Evolutionary conservation across 768 basidiomycete species (phyloP).

Genomic region (Boletellus ananas): DNA sequence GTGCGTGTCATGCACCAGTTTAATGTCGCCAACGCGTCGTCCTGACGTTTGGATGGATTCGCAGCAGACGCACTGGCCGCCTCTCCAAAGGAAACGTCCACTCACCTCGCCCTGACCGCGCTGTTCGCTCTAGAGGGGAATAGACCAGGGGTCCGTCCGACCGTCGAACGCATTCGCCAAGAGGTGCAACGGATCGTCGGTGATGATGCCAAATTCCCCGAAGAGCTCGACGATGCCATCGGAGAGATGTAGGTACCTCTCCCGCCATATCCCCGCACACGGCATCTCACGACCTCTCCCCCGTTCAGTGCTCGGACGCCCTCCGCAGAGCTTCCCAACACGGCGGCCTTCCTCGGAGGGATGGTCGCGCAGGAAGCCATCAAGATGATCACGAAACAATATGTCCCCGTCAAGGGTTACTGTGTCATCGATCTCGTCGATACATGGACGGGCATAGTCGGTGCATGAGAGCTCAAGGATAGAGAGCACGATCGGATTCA

Average conservation of each 20-base stretch:
- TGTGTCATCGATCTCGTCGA: slow-evolving; percentile 83
- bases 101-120: slow-evolving; percentile 73
- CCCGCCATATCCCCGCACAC: neutral
- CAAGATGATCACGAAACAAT: slow-evolving; percentile 96
- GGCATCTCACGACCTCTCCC: neutral
- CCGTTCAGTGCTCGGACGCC: slow-evolving; percentile 65
- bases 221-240: slow-evolving; percentile 54
- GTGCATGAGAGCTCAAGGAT: slow-evolving; percentile 11
- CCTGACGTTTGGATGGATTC: slow-evolving; percentile 1
- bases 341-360: slow-evolving; percentile 90
- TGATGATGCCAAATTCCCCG: slow-evolving; percentile 45
- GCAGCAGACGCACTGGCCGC: slow-evolving; percentile 40
- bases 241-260: slow-evolving; percentile 70
- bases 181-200: slow-evolving; percentile 52
- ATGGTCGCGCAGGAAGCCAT: slow-evolving; percentile 94
- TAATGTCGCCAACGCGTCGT: neutral
- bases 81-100: slow-evolving; percentile 55
- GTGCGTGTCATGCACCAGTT: slow-evolving; percentile 31
- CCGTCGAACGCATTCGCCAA: slow-evolving; percentile 48
- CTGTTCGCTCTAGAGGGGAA: slow-evolving; percentile 34
- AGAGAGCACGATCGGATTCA: neutral
- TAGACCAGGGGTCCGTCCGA: slow-evolving; percentile 35
- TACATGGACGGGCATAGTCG: slow-evolving; percentile 63
- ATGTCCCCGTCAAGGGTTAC: slow-evolving; percentile 84
- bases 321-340: slow-evolving; percentile 86